Conservation (phyloP, 2,329 filamentous ascomycete genomes). For the Exutisphaerella laricina region DNA sequence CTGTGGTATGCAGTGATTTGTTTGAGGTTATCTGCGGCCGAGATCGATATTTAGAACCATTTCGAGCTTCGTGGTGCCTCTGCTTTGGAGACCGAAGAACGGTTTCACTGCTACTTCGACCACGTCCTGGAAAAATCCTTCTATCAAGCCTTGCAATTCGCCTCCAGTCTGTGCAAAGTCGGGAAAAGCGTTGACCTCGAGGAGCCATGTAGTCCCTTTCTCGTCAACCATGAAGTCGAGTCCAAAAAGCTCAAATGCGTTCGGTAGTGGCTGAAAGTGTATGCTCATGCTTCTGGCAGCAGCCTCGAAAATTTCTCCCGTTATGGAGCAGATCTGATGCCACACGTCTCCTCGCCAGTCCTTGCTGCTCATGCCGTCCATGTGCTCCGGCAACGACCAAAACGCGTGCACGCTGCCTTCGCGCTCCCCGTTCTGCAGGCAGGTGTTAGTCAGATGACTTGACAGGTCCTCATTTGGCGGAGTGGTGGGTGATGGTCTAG, state of each 20-base stretch:
- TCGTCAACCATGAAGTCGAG: constrained; percentile 81
- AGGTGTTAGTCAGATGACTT: constrained; percentile 90
- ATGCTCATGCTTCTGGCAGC: constrained; percentile 77
- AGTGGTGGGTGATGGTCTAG: constrained; percentile 50
- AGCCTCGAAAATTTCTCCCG: constrained; percentile 77
- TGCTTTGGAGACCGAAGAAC: constrained; percentile 54
- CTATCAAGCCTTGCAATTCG: constrained; percentile 65
- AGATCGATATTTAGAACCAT: constrained; percentile 45
- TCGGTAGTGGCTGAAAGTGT: constrained; percentile 84
- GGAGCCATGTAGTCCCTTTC: constrained; percentile 60
- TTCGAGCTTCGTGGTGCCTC: constrained; percentile 30
- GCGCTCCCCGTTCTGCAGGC: constrained; percentile 60
- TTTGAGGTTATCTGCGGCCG: constrained; percentile 35
- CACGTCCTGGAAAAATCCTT: constrained; percentile 69
- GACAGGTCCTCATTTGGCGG: constrained; percentile 52
- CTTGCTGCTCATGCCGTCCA: constrained; percentile 24
- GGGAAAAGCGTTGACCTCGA: constrained; percentile 94
- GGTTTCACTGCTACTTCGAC: constrained; percentile 60
- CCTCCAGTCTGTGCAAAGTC: constrained; percentile 90
- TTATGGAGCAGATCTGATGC: constrained; percentile 65
- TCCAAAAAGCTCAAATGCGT: constrained; percentile 88
- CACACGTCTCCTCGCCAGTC: constrained; percentile 60
- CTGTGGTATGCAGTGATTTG: too few species aligned
- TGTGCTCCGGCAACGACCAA: constrained; percentile 56
- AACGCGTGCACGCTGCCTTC: constrained; percentile 68